Base-by-base conservation (phyloP, 1,284 basidiomycete species). In the Fistulina hepatica region DNA sequence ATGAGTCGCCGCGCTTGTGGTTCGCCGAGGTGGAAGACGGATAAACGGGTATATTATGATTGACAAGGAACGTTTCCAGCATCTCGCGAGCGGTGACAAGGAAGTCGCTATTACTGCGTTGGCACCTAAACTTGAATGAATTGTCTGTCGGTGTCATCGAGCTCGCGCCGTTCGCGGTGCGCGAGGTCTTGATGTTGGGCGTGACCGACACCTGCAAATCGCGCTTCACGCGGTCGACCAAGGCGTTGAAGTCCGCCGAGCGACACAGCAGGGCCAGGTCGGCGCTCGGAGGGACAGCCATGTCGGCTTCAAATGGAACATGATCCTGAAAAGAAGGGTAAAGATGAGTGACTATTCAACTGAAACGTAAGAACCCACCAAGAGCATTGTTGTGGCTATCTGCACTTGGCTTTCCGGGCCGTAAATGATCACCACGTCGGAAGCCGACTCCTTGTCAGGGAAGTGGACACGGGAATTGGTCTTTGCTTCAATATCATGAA, bases 331-430 rank as follows among this genome's bases (percentile, higher is more conserved):
- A n/a, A 36, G 23, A 31, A 28, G 44, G 42, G 40, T 32, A 20
- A 27, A 34, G 16, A 32, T n/a, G 25, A 22, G 15, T 30, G 20
- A 39, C 38, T 39, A 8, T 16, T 26, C 25, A 37, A 44, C 33
- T 21, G 16, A 33, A 33, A 17, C 23, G 22, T 8, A 23, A 25
- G 27, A 11, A 64, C 77, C 43, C 58, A 84, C 85, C 64, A 97
- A 65, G 41, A 98, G 69, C 92, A 97, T 97, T 11, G 93, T 84
- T 16, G 86, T 86, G 21, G 94, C 92, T 49, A 97, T 93, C 58
- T 94, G 90, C 11, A 97, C 88, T 59, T 98, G 94, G 49, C 81
- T 88, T 58, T 97, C 93, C 13, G 94, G 94, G 2, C 94, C 94
- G 56, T 92, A 97, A 51, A 98, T 89, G 17, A 77, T 82, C 27